Evolutionary conservation across 2,329 filamentous ascomycete species (phyloP), one percentile per base, ranked within the genome.

Genomic region (Trichoderma gracile): DNA sequence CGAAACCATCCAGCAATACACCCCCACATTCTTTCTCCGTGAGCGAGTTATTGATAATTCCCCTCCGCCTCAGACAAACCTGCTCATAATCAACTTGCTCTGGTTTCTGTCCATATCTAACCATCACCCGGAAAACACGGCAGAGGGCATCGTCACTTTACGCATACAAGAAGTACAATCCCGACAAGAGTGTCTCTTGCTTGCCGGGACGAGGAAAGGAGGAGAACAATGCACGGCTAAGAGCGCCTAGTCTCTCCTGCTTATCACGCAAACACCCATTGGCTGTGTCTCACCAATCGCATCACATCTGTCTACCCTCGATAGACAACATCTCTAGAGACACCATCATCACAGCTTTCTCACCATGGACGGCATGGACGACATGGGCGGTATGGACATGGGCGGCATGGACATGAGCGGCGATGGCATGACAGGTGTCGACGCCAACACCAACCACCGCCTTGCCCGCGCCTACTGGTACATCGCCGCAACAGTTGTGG

Each of bases 381-480:
- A 71, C 70, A 63, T 68, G 23, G 69, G 75, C 33, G 70, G 71
- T 58, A 38, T 64, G 52, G 71, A 65, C 30, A 33, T 30, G 27
- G 27, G 27, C 27, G 27, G 46, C 40, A 65, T 65, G 55, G 71
- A 67, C 27, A 71, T 71, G 70, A 63, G 68, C 25, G 69, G 75
- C 27, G 70, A 71, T 58, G 69, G 74, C 47, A 70, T 74, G 59
- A 72, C 77, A 68, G 75, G 77, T 19, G 73, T 78, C 57, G 76
- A 73, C 73, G 77, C 70, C 81, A 66, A 73, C 1, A 75, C 75
- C 43, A 86, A 87, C 70, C 79, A 79, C 71, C 77, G 76, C 46
- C 78, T 86, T 57, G 84, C 85, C 17, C 78, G 77, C 19, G 79
- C 78, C 2, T 88, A 82, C 70, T 88, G 86, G 86, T 88, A 87